Percentiles rank a stretch among this genome's conserved stretches.
Conservation (phyloP, 2,329 filamentous ascomycete species). For the Atkinsonella texensis region DNA sequence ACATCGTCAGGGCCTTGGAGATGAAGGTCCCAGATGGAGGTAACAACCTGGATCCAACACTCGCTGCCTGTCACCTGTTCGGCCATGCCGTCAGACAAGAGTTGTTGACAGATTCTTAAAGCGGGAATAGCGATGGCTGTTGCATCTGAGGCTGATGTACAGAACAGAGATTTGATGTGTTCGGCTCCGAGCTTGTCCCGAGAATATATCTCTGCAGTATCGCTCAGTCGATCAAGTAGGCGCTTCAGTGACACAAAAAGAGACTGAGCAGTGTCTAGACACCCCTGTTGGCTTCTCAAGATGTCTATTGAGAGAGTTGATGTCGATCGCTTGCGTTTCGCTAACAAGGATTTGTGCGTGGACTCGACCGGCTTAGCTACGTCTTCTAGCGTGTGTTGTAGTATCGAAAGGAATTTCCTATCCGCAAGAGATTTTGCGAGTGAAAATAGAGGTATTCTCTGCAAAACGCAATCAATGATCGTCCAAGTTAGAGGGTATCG, state of each 20-base stretch:
- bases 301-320: slow-evolving; percentile 26
- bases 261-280: slow-evolving; percentile 34
- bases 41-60: slow-evolving; percentile 35
- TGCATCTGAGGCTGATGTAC: slow-evolving; percentile 33
- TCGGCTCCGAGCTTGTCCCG: slow-evolving; percentile 42
- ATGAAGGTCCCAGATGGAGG: slow-evolving; percentile 41
- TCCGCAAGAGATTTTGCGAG: slow-evolving; percentile 61
- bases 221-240: slow-evolving; percentile 34
- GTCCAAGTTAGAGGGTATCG: slow-evolving; percentile 48
- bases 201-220: slow-evolving; percentile 20
- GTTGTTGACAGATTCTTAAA: slow-evolving; percentile 31
- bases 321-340: slow-evolving; percentile 35
- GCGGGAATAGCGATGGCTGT: slow-evolving; percentile 33
- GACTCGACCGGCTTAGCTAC: slow-evolving; percentile 24
- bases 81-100: slow-evolving; percentile 19
- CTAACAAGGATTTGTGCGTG: slow-evolving; percentile 12
- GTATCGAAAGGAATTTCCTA: slow-evolving; percentile 51
- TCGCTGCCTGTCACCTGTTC: slow-evolving; percentile 26
- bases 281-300: slow-evolving; percentile 27
- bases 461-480: slow-evolving; percentile 48
- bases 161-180: slow-evolving; percentile 46
- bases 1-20: slow-evolving; percentile 36
- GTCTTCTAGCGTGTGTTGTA: slow-evolving; percentile 56
- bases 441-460: slow-evolving; percentile 54
- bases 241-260: slow-evolving; percentile 34